Percentiles rank a stretch among this genome's conserved stretches.
phyloP scores from a whole-genome alignment of 2,329 filamentous ascomycete genomes.

The Phialophora verrucosa region DNA sequence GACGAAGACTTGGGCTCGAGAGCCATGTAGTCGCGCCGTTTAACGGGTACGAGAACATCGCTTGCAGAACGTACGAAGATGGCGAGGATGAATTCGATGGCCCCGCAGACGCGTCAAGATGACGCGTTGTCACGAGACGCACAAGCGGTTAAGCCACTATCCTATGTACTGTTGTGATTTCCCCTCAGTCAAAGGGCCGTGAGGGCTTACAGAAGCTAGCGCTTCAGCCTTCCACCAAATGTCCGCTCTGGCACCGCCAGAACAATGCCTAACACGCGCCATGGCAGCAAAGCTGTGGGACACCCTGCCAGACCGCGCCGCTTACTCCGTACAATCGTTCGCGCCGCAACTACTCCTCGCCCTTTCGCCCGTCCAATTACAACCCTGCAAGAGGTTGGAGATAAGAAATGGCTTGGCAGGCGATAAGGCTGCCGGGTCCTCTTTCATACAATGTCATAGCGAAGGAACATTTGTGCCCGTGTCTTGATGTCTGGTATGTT shows the following conservation, averaged over 20 bases:
- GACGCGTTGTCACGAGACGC: background rate
- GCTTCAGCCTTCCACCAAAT: background rate
- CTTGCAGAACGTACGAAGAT: background rate
- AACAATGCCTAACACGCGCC: background rate
- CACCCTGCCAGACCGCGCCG: background rate
- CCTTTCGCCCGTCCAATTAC: background rate
- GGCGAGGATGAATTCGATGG: background rate
- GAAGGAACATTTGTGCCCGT: background rate
- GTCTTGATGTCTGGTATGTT: background rate
- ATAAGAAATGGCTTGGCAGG: slow-evolving; percentile 16
- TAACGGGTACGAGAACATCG: background rate
- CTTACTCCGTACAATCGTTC: background rate
- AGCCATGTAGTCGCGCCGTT: slow-evolving; percentile 22
- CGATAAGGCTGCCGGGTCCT: slow-evolving; percentile 5
- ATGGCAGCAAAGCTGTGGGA: no score
- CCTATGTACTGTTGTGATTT: background rate
- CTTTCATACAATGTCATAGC: background rate
- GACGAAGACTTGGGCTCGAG: slow-evolving; percentile 30
- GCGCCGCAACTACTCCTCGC: background rate
- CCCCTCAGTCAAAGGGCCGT: no score
- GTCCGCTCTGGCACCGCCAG: background rate
- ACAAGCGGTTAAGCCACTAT: background rate
- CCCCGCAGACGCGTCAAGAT: background rate
- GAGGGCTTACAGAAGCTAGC: no score
- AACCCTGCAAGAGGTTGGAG: background rate